Conservation (phyloP, 306 rosid genomes). For the Cicer chorassanicum region DNA sequence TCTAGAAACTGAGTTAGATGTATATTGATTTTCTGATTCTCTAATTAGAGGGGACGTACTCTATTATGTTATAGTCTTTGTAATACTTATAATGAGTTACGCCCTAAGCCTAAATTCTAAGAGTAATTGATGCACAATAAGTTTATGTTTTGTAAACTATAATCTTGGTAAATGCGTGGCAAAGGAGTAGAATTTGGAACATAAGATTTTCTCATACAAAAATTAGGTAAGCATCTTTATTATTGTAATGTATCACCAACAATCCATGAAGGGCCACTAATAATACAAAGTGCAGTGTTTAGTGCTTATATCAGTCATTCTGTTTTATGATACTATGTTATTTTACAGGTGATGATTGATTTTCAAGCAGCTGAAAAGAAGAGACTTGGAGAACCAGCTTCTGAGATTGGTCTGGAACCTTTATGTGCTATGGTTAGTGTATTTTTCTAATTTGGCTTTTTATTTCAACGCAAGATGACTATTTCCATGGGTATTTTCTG, state of each 20-base stretch:
- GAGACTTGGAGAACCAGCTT: conserved; percentile 92
- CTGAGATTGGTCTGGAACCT: conserved; percentile 94
- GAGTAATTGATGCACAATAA: conserved; percentile 16
- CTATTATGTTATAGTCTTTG: conserved; percentile 5
- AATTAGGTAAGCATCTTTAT: conserved; percentile 31
- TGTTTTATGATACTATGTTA: conserved; percentile 24
- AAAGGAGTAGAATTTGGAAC: conserved; percentile 19
- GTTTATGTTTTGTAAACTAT: conserved; percentile 13
- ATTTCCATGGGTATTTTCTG: conserved; percentile 34
- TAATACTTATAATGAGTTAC: background rate
- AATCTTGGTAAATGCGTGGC: conserved; percentile 23
- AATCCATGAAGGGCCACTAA: conserved; percentile 21
- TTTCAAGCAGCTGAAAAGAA: conserved; percentile 95
- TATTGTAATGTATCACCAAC: background rate
- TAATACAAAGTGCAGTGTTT: conserved; percentile 17
- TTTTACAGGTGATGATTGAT: conserved; percentile 90
- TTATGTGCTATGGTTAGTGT: conserved; percentile 90
- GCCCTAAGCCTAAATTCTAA: background rate
- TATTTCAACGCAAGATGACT: conserved; percentile 28
- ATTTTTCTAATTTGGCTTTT: conserved; percentile 11
- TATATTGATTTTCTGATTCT: conserved; percentile 8
- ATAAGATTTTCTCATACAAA: conserved; percentile 17
- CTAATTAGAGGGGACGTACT: background rate
- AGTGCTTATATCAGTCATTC: conserved; percentile 30
- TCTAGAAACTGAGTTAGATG: background rate